Base-by-base conservation (phyloP, 2,329 filamentous ascomycete genomes). In the Bipolaris oryzae region DNA sequence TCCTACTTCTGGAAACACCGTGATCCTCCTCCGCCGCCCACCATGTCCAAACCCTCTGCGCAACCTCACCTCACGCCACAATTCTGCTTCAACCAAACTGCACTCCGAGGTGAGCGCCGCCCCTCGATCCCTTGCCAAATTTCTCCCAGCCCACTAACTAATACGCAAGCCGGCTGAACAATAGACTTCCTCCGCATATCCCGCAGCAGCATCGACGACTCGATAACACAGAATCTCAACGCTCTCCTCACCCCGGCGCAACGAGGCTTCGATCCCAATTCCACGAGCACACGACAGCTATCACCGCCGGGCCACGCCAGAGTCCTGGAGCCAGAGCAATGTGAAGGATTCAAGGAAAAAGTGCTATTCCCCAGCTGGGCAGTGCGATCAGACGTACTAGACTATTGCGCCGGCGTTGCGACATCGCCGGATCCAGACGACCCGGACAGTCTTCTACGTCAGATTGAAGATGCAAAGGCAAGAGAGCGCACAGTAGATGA, bases 331-430 rank as follows among this genome's bases (percentile, higher is more conserved):
- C 67, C 84, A 0, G 65, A 78, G 2, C 81, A 89, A 25, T 97
- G 94, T 72, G 79, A 82, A 38, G 72, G 73, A 0, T 98, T 98
- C 77, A 91, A 91, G 64, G 81, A 91, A 11, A 81, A 85, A 21
- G 86, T 96, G 1, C 79, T 99, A 2, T 96, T 97, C 67, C 91
- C 92, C 0, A 89, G 90, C 23, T 99, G 95, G 95, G 88, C 94
- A 68, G 83, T 85, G 3, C 85, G 95, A 35, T 88, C 89, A 15
- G 89, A 96, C 70, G 89, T 97, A 1, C 80, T 98, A 52, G 90
- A 87, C 65, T 99, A 97, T 76, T 99, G 95, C 78, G 88, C 91
- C 2, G 84, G 89, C 34, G 92, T 99, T 0, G 94, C 94, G 3
- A 92, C 91, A 10, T 90, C 88, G 57, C 90, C 92, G 0, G 92